Conservation (phyloP, 306 rosid genomes). For the Fagus sylvatica region DNA sequence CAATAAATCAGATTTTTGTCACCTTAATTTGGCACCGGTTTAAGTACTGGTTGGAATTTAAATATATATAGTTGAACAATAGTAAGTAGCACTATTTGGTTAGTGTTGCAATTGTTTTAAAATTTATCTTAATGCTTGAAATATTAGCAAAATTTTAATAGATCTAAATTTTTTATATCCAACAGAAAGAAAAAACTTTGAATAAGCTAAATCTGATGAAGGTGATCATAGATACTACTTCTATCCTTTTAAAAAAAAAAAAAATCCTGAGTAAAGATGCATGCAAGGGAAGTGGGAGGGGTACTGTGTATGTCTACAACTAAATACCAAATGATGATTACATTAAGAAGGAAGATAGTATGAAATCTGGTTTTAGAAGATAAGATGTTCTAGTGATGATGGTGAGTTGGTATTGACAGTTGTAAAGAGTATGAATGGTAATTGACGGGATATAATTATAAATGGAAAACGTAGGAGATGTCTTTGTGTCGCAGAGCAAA, state of each 20-base stretch:
- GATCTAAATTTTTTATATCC: background rate
- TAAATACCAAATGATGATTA: background rate
- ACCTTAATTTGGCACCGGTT: background rate
- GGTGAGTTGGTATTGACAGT: background rate
- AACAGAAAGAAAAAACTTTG: background rate
- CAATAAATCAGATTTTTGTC: background rate
- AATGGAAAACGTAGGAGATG: background rate
- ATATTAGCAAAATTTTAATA: background rate
- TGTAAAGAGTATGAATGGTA: background rate
- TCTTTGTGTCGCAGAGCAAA: background rate
- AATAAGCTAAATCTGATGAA: background rate
- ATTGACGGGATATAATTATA: background rate
- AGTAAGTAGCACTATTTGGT: background rate
- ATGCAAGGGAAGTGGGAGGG: background rate
- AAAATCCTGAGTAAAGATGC: background rate
- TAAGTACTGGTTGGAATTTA: background rate
- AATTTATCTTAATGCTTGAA: background rate
- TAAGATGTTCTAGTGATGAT: background rate
- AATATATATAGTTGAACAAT: background rate
- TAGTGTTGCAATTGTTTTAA: background rate
- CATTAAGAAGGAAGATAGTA: background rate
- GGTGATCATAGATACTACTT: background rate
- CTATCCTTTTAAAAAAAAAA: too few species aligned
- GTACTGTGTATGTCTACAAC: background rate
- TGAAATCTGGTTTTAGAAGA: background rate